Evolutionary conservation across 345 rosid genomes (phyloP).

Genomic region (Bruguiera sexangula): DNA sequence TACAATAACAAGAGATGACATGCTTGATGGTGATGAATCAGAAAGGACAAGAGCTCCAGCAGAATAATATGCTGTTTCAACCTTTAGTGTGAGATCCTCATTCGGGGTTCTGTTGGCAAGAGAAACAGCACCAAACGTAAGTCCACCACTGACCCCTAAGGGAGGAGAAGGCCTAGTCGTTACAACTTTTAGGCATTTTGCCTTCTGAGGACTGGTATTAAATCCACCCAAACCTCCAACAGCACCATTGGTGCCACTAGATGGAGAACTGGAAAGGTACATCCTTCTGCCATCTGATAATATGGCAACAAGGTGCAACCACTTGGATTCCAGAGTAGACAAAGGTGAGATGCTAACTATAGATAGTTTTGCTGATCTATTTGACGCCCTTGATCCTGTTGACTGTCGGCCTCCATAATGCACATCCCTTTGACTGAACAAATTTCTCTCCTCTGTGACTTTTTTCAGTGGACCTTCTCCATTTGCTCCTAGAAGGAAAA

Average conservation of each 20-base stretch:
- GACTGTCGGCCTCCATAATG: slow-evolving; percentile 69
- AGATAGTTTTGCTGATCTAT: slow-evolving; percentile 68
- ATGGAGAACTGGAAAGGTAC: slow-evolving; percentile 82
- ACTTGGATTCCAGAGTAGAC: slow-evolving; percentile 85
- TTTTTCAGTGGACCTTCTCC: slow-evolving; percentile 85
- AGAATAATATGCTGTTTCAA: slow-evolving; percentile 80
- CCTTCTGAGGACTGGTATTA: slow-evolving; percentile 48
- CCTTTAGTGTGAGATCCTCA: slow-evolving; percentile 81
- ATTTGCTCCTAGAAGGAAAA: slow-evolving; percentile 60
- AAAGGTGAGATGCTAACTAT: slow-evolving; percentile 82
- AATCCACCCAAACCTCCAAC: slow-evolving; percentile 70
- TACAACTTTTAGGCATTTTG: slow-evolving; percentile 88
- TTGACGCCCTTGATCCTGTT: slow-evolving; percentile 48
- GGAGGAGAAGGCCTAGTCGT: slow-evolving; percentile 95
- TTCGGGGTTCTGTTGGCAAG: slow-evolving; percentile 70
- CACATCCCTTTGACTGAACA: slow-evolving; percentile 72
- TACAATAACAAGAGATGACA: slow-evolving; percentile 84
- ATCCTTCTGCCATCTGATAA: slow-evolving; percentile 96
- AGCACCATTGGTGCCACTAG: slow-evolving; percentile 53
- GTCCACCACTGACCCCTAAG: slow-evolving; percentile 80
- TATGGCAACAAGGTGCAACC: slow-evolving; percentile 85
- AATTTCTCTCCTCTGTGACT: slow-evolving; percentile 89
- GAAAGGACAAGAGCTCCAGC: slow-evolving; percentile 91
- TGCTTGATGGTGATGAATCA: slow-evolving; percentile 82
- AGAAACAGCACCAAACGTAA: slow-evolving; percentile 77